Evolutionary conservation across 2,329 filamentous ascomycete genomes (phyloP).

Genomic region (Fusarium caatingaense): DNA sequence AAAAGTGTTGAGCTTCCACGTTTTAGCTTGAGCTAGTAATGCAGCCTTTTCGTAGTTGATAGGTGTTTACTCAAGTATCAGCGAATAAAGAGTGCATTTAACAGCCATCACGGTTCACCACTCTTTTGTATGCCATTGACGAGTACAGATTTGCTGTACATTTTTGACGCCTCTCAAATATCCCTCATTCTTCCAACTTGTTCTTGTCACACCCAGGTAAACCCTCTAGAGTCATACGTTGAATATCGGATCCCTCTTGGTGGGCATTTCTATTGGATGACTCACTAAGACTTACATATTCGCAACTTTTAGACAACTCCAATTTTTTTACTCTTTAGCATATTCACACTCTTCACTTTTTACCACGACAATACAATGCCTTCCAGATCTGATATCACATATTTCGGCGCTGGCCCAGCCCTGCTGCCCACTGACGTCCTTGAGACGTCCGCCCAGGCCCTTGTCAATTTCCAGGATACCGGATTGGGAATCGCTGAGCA

Average conservation of each 20-base stretch:
- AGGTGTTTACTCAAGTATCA: constrained; percentile 5
- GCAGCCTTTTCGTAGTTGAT: constrained; percentile 1
- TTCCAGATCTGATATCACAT: constrained; percentile 78
- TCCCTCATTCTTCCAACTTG: constrained; percentile 7
- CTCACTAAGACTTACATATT: constrained; percentile 29
- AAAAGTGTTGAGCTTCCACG: not conserved
- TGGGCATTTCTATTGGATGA: constrained; percentile 43
- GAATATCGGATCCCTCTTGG: constrained; percentile 20
- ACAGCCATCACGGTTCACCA: constrained; percentile 19
- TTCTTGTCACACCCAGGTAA: not conserved
- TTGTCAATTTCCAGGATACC: constrained; percentile 83
- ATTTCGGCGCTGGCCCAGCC: constrained; percentile 94
- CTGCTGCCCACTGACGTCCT: constrained; percentile 84
- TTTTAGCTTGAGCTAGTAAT: not conserved
- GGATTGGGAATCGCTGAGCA: constrained; percentile 91
- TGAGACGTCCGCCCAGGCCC: constrained; percentile 77
- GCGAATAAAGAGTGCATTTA: constrained; percentile 36
- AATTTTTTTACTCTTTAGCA: constrained; percentile 24
- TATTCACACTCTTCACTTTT: constrained; percentile 20
- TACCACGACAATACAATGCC: constrained; percentile 65
- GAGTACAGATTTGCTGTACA: not conserved
- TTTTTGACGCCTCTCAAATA: not conserved
- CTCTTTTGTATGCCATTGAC: constrained; percentile 8
- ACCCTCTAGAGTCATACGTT: constrained; percentile 30
- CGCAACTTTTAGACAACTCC: constrained; percentile 22